phyloP scores from a whole-genome alignment of 179 eudicot species.

The Nepenthes alata region DNA sequence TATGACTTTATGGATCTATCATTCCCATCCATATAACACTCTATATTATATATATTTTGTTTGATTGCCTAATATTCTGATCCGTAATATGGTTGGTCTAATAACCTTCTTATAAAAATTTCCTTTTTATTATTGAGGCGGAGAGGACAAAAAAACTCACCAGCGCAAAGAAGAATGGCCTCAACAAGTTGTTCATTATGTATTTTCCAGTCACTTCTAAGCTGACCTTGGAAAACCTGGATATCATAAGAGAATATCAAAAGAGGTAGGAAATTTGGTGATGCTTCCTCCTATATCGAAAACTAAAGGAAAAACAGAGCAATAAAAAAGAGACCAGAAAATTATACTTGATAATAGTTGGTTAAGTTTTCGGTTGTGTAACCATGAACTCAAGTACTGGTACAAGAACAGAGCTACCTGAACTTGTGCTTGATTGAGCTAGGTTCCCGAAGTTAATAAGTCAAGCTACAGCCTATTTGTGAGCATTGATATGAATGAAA shows the following conservation, averaged over 20 bases:
- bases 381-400: background rate
- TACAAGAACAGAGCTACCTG: too few relatives aligned
- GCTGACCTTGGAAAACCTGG: constrained; percentile 16
- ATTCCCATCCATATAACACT: background rate
- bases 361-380: too few relatives aligned
- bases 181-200: constrained; percentile 16
- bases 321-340: background rate
- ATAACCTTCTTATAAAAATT: background rate
- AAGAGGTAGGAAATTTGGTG: background rate
- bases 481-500: too few relatives aligned
- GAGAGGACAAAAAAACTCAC: constrained; percentile 9
- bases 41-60: background rate
- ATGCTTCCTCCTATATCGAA: background rate
- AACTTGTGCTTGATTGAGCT: background rate
- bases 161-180: constrained; percentile 13
- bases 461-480: too few relatives aligned
- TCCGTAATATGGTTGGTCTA: too few relatives aligned
- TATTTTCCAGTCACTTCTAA: constrained; percentile 16
- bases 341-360: too few relatives aligned
- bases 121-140: too few relatives aligned
- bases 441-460: too few relatives aligned
- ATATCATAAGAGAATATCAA: background rate
- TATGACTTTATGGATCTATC: too few relatives aligned
- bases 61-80: too few relatives aligned
- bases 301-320: background rate